Base-by-base conservation (phyloP, 768 basidiomycete species). In the Kwoniella sp. region DNA sequence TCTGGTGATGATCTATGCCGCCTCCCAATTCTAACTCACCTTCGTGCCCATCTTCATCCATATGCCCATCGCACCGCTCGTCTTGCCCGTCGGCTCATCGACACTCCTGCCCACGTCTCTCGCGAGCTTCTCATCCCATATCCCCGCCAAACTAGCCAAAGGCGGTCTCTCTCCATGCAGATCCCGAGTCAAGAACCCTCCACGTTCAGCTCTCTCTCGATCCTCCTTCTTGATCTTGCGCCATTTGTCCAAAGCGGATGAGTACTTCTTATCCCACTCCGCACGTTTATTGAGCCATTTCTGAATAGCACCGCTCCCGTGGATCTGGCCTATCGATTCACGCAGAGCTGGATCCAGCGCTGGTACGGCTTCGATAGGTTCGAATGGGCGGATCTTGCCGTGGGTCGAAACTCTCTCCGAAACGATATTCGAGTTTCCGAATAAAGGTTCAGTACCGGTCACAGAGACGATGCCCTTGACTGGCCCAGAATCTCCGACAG, bases 261-360 rank as follows among this genome's bases (percentile, higher is more conserved):
- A 34, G 60, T 77, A 82, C 70, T 76, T 79, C 9, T 53, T 25
- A 65, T 83, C 82, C 75, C 75, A 81, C 50, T 79, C 69, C 2
- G 31, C 56, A n/a, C 81, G 65, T 23, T 76, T 70, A 9, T 57
- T 64, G 17, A 81, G 47, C 81, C 81, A 81, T 56, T 77, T 77
- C 23, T 75, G 70, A 15, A 82, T 77, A 0, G 82, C 82, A 7
- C 79, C 79, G 3, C 70, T 69, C 3, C 73, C 75, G 41, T 78
- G 76, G 0, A 80, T 68, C 38, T 70, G 66, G 8, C 79, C 79
- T 23, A 80, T 75, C 26, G 64, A 54, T 38, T 80, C 74, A 31
- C 66, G 23, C 25, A 78, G 58, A 2, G 48, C 67, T 15, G 77
- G 72, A 51, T 76, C 59, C 8, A 75, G 41, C 13, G 77, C 75